Conservation (phyloP, 1,284 basidiomycete species). For the Trametes versicolor region DNA sequence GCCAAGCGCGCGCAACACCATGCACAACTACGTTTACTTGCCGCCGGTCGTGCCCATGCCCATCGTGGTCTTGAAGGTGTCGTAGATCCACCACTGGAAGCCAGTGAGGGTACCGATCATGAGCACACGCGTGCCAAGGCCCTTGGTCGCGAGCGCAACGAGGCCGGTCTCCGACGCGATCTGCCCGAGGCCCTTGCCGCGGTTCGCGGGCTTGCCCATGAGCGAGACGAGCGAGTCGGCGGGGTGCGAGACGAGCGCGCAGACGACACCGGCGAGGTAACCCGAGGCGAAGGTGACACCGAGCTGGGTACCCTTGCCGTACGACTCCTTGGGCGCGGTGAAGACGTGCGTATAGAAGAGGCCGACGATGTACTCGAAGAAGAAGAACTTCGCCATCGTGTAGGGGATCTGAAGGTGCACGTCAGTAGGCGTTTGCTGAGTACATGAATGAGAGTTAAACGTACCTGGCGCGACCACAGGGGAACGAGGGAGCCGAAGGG, state of each 20-base stretch:
- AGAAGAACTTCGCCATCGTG: slow-evolving; percentile 91
- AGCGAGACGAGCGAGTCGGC: slow-evolving; percentile 84
- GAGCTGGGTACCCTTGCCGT: slow-evolving; percentile 77
- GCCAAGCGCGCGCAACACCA: not conserved
- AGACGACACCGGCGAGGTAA: slow-evolving; percentile 85
- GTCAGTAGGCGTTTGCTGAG: not conserved
- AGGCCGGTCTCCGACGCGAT: slow-evolving; percentile 77
- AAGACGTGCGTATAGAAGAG: slow-evolving; percentile 83
- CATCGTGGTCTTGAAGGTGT: slow-evolving; percentile 82
- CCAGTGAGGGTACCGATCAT: slow-evolving; percentile 86
- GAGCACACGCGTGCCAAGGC: slow-evolving; percentile 81
- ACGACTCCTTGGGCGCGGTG: slow-evolving; percentile 76
- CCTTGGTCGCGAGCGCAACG: slow-evolving; percentile 73
- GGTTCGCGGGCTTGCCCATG: slow-evolving; percentile 81
- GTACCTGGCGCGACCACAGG: slow-evolving; percentile 84
- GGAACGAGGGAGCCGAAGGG: slow-evolving; percentile 85
- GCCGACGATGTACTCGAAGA: slow-evolving; percentile 83
- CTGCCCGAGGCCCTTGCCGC: slow-evolving; percentile 74
- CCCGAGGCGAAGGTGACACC: slow-evolving; percentile 84
- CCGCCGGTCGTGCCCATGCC: slow-evolving; percentile 87
- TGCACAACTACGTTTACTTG: slow-evolving; percentile 59
- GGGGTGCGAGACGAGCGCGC: slow-evolving; percentile 85
- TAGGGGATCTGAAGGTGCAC: slow-evolving; percentile 72
- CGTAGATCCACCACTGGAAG: slow-evolving; percentile 94
- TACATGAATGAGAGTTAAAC: slow-evolving; percentile 25